phyloP scores from a whole-genome alignment of 257 asterid genomes.

The Penstemon davidsonii region DNA sequence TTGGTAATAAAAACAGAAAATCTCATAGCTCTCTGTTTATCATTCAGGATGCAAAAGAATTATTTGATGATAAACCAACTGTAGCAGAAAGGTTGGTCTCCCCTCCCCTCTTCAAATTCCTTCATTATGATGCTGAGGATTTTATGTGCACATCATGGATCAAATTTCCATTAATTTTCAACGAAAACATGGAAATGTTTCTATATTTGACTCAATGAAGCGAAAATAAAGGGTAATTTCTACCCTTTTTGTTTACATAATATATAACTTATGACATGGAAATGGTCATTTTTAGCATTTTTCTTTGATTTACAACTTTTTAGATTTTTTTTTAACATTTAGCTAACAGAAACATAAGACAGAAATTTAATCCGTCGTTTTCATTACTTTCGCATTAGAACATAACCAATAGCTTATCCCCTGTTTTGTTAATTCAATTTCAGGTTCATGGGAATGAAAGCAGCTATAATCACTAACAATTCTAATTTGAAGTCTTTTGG shows the following conservation, averaged over 20 bases:
- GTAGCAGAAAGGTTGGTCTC: constrained; percentile 61
- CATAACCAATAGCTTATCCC: neutral
- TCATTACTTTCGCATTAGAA: neutral
- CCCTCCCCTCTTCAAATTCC: neutral
- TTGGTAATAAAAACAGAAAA: constrained; percentile 15
- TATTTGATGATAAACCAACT: constrained; percentile 37
- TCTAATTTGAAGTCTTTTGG: constrained; percentile 51
- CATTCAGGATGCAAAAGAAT: constrained; percentile 35
- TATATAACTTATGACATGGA: too few relatives aligned
- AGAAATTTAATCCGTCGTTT: too few relatives aligned
- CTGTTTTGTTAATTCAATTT: constrained; percentile 21
- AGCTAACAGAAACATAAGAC: too few relatives aligned
- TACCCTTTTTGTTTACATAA: too few relatives aligned
- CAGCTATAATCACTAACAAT: constrained; percentile 61
- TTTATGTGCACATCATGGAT: neutral
- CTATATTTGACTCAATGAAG: too few relatives aligned
- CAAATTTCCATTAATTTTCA: too few relatives aligned
- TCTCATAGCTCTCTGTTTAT: constrained; percentile 22
- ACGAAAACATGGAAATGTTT: too few relatives aligned
- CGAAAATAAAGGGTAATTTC: too few relatives aligned
- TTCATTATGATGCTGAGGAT: neutral
- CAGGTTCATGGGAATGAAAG: constrained; percentile 93
- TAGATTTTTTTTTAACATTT: too few relatives aligned
- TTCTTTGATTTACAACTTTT: too few relatives aligned
- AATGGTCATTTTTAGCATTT: too few relatives aligned